A percentile compares a stretch with the other conserved stretches of the same genome.
Conservation (phyloP, 176 grass and related monocot genomes). For the Zea luxurians region DNA sequence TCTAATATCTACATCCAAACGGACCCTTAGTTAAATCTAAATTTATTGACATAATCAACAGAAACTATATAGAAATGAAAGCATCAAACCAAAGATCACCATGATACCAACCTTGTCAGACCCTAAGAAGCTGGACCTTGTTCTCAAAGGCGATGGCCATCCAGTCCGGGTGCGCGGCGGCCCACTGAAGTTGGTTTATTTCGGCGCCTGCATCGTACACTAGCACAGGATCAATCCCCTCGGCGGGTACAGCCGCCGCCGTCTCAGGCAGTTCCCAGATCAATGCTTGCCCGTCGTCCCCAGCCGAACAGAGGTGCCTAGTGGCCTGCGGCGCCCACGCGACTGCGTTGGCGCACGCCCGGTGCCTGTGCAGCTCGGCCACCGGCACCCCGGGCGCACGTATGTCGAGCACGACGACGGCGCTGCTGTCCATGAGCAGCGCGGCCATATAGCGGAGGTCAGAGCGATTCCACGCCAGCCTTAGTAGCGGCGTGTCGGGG, state of each 20-base stretch:
- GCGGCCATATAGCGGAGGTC: conserved; percentile 82
- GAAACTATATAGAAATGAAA: background rate
- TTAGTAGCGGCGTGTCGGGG: conserved; percentile 85
- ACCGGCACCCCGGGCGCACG: conserved; percentile 77
- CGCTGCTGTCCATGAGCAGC: conserved; percentile 92
- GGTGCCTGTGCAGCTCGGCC: conserved; percentile 80
- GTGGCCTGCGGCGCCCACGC: conserved; percentile 77
- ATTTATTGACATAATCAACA: background rate
- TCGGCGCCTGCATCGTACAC: conserved; percentile 64
- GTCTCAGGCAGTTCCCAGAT: conserved; percentile 75
- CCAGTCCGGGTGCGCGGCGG: conserved; percentile 72
- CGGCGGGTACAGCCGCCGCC: conserved; percentile 39
- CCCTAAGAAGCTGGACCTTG: conserved; percentile 85
- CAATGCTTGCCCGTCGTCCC: conserved; percentile 82
- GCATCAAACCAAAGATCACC: background rate
- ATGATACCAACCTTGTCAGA: conserved; percentile 55
- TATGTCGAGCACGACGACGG: conserved; percentile 90
- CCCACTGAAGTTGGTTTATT: conserved; percentile 94
- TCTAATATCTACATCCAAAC: no score
- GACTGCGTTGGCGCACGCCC: conserved; percentile 73
- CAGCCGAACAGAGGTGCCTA: conserved; percentile 74
- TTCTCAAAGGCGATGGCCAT: conserved; percentile 87
- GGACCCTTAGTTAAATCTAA: background rate
- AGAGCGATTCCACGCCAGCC: conserved; percentile 83
- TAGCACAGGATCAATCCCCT: conserved; percentile 75